Base-by-base conservation (phyloP, 2,329 filamentous ascomycete genomes). In the Ceratocystis papillata region DNA sequence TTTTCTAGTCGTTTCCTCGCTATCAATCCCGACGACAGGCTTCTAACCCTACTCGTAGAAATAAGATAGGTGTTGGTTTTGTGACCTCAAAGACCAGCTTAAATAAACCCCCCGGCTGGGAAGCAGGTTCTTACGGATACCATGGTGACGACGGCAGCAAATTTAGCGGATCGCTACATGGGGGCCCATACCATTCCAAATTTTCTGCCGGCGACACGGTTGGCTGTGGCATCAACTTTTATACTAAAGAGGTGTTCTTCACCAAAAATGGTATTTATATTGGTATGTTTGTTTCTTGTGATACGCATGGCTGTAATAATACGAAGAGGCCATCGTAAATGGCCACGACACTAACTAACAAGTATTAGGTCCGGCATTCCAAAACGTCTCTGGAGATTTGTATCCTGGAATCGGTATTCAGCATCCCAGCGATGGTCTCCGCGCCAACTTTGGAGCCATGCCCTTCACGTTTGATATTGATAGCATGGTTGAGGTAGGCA, bases 391-490 rank as follows among this genome's bases (percentile, higher is more conserved):
- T 68, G 80, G 82, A 10, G 82, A 83, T 72, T 74, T 90, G n/a
- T 92, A 86, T 72, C 85, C 85, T 22, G 78, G 80, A 0, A 77
- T 88, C 28, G 85, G 85, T n/a, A 77, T 88, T 64, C 87, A 87
- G 72, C 86, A 82, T 72, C 74, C 79, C 0, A 83, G 83, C 57
- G 85, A 88, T 71, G 79, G 83, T 70, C 73, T 88, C 67, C 76
- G 79, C 68, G 82, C 79, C 70, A 88, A 88, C 72, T 88, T 88
- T 76, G 85, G 85, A 60, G 67, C 61, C 28, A 7, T 46, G 8
- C 53, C 28, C 5, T 67, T 67, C 37, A 81, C 90, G 57, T 99
- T 88, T 76, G 89, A 96, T 74, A 97, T 99, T 70, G 90, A 96
- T 75, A 83, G 83, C 68, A 83, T 94, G 80, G 87, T 96, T 78